A percentile compares a stretch with the other conserved stretches of the same genome.
Evolutionary conservation across 495 filamentous ascomycete genomes (phyloP).

Genomic region (Peziza echinospora): DNA sequence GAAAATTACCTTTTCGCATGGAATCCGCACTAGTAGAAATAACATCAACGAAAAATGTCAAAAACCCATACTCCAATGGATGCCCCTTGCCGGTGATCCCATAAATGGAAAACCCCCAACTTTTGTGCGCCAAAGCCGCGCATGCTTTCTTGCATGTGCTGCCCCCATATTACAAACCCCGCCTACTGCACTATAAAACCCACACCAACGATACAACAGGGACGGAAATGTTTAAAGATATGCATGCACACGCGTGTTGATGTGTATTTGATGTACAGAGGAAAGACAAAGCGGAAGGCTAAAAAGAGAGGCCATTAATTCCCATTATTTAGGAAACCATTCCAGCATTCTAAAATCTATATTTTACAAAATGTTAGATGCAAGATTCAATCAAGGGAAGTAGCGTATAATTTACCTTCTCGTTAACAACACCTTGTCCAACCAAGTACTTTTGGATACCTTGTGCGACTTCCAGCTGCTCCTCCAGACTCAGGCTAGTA

Average conservation of each 20-base stretch:
- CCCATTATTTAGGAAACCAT: background rate
- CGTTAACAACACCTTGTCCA: slow-evolving; percentile 53
- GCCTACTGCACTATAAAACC: too few species aligned
- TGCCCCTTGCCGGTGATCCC: too few species aligned
- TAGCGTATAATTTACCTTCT: slow-evolving; percentile 27
- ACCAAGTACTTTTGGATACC: slow-evolving; percentile 65
- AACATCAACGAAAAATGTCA: too few species aligned
- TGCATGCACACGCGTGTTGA: background rate
- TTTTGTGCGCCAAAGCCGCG: too few species aligned
- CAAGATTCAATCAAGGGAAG: background rate
- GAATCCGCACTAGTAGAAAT: too few species aligned
- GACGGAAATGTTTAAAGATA: background rate
- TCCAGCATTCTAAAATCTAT: slow-evolving; percentile 27
- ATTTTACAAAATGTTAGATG: background rate
- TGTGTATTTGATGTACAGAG: background rate
- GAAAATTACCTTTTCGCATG: too few species aligned
- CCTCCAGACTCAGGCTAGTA: slow-evolving; percentile 56
- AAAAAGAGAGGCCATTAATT: background rate
- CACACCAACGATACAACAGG: background rate
- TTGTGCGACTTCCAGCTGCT: slow-evolving; percentile 74
- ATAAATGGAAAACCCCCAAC: too few species aligned
- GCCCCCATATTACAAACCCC: too few species aligned
- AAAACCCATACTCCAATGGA: too few species aligned
- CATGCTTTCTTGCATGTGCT: too few species aligned
- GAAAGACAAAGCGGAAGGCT: background rate